These are phyloP conservation scores for Huntiella abstrusa DNA, from an alignment of 2,329 filamentous ascomycete species.

Conservation along the genomic window DNA sequence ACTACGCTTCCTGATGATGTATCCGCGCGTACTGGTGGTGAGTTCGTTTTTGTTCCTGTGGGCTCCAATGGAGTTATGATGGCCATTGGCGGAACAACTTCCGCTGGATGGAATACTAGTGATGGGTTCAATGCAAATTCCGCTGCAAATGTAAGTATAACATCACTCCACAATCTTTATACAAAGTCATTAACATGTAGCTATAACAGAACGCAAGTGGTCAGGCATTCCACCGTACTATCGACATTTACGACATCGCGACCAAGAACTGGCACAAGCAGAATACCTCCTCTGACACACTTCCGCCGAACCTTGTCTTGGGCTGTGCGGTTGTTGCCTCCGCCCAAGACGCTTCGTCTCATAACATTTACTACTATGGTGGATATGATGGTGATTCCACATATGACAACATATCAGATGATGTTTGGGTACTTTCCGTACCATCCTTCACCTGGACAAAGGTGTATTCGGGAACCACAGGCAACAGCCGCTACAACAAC, in stretches of 20 bases:
- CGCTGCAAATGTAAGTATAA: background rate
- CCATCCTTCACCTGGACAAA: constrained; percentile 65
- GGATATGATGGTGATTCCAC: constrained; percentile 36
- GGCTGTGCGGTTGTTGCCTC: constrained; percentile 58
- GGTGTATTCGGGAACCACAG: constrained; percentile 25
- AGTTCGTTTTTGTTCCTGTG: constrained; percentile 60
- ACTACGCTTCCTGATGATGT: constrained; percentile 29
- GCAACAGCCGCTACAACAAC: constrained; percentile 49
- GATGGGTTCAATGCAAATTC: constrained; percentile 19
- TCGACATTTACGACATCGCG: constrained; percentile 63
- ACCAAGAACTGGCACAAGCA: constrained; percentile 50
- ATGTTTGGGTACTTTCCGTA: constrained; percentile 65
- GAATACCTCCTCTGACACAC: constrained; percentile 29
- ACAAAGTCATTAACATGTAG: background rate
- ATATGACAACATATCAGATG: constrained; percentile 32
- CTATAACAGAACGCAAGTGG: constrained; percentile 29
- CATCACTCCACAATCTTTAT: background rate
- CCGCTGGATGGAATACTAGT: constrained; percentile 27
- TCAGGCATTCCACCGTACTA: constrained; percentile 48
- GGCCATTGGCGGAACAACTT: constrained; percentile 54
- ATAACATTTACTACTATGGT: constrained; percentile 73
- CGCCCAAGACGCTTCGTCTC: constrained; percentile 51
- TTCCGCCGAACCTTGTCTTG: constrained; percentile 40
- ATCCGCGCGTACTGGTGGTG: constrained; percentile 39
- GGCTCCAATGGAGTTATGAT: constrained; percentile 58